Conservation (phyloP, 345 rosid genomes). For the Eucalyptus cloeziana region DNA sequence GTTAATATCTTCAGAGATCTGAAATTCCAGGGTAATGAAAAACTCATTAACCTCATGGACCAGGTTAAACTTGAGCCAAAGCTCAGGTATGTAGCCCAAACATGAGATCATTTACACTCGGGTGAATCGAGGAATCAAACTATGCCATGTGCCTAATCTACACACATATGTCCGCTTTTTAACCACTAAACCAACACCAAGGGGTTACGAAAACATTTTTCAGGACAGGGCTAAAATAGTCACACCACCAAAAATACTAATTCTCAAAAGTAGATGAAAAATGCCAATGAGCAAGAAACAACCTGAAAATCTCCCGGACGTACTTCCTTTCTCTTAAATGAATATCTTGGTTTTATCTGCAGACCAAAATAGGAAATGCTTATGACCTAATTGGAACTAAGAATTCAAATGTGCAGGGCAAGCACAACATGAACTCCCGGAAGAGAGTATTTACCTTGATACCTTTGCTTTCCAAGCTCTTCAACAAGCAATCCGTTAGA, state of each 20-base stretch:
- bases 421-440: background rate
- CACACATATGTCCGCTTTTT: background rate
- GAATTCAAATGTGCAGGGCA: background rate
- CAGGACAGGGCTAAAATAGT: background rate
- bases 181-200: background rate
- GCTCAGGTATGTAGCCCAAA: background rate
- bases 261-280: background rate
- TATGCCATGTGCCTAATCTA: background rate
- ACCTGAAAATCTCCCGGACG: constrained; percentile 94
- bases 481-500: constrained; percentile 87
- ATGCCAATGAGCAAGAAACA: background rate
- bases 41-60: background rate
- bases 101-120: background rate
- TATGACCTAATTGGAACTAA: background rate
- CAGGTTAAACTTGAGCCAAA: background rate
- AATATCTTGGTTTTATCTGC: constrained; percentile 95
- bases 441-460: constrained; percentile 41
- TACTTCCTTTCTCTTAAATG: constrained; percentile 92
- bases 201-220: background rate
- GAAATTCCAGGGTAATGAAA: background rate
- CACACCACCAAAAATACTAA: background rate
- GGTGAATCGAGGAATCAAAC: background rate
- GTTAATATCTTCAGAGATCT: background rate
- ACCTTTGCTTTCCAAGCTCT: constrained; percentile 97
- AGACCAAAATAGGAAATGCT: constrained; percentile 5